Evolutionary conservation across 1,139 yeast species (phyloP), one percentile per base, ranked within the genome.

Genomic region (Geotrichum restrictum): DNA sequence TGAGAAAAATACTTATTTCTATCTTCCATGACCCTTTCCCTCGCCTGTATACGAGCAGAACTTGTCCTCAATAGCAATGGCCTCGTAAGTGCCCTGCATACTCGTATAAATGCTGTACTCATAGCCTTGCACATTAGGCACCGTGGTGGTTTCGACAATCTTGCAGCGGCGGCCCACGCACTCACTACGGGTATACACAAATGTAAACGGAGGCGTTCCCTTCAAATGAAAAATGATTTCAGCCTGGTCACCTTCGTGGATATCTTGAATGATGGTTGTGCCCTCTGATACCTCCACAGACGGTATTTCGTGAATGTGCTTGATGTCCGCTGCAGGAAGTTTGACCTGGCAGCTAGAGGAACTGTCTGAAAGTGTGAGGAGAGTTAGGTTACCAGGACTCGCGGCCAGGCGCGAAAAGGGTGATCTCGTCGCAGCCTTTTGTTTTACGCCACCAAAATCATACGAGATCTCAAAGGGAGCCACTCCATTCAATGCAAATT

Each of bases 11-110:
- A n/a, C n/a, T 24, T 8, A 8, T 24, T 24, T 5, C 29, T 24
- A 16, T 21, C 39, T 16, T 18, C 39, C 22, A 8, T 18, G 36
- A 7, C 19, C 47, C 3, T 8, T 2, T 88, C 96, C 96, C 79
- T 79, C 56, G 69, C 73, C 40, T 70, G 83, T 24, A 64, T 63
- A 86, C 32, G 72, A 74, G 74, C 98, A 93, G 68, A 73, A 85
- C 16, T 85, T 85, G 70, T 93, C 99, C 53, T 81, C 80, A 11
- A 93, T 81, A 62, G 86, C 89, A 41, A 88, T 79, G 7, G 97
- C 97, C 67, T 91, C 96, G 65, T 94, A 93, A 3, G 89, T 85
- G 44, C 99, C 99, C 66, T 91, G 96, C 60, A 88, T 74, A 60
- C 88, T 86, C 1, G 95, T 93, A 63, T 77, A 73, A 3, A 87